Evolutionary conservation across 257 asterid genomes (phyloP), one percentile per base, ranked within the genome.

Genomic region (Paulownia fortunei): DNA sequence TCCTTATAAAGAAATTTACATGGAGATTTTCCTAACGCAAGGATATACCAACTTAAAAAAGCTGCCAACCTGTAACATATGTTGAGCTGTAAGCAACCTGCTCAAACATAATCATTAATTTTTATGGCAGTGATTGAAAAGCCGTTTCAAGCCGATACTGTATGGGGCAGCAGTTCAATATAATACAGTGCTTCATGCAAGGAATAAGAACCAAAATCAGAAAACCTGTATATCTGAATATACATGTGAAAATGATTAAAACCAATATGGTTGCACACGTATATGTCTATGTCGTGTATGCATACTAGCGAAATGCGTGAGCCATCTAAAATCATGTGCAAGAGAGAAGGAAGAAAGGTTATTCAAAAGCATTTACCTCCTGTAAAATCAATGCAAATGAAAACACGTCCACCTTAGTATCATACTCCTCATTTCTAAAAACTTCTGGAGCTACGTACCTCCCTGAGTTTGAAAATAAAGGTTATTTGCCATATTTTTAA

Each of bases 371-470:
- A 68, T 78, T 85, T 82, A 93, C 97, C 94, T 94, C 97, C 66
- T 94, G 95, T 36, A 94, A 81, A 81, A 94, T 94, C 82, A 94
- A 73, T 7, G 97, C 97, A 84, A 92, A 94, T 71, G 98, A 94
- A 82, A 92, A 94, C 77, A 94, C 97, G 58, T 94, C 98, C 80
- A 90, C 97, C 81, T 88, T 92, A 13, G 92, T 89, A 79, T 87
- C 97, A 82, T 94, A 94, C 69, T 89, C 98, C 80, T 92, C 94
- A 42, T 90, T 86, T 79, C 80, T 90, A 62, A 88, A 89, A 86
- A 94, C 98, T 87, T 94, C 98, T 62, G 98, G 97, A 82, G 98
- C 97, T 69, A 82, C 80, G 73, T 94, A 94, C 13, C 96, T 88
- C 90, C 95, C 98, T 94, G 84, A 34, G 80, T 72, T 70, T 30